Evolutionary conservation across 768 basidiomycete genomes (phyloP).

Genomic region (Psilocybe cubensis): DNA sequence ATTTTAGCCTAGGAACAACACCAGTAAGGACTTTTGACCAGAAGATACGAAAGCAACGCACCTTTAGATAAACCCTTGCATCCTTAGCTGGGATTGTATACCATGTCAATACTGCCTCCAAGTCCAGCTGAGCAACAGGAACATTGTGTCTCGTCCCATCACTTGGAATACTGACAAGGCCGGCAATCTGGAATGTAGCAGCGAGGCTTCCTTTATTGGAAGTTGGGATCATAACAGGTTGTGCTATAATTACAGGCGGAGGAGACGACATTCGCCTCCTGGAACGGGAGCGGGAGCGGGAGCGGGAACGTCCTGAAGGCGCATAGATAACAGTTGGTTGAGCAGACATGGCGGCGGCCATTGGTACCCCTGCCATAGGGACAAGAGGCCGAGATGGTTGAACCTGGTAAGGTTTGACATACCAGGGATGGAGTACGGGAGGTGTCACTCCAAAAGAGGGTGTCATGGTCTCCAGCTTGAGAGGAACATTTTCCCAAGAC

Average conservation of each 20-base stretch:
- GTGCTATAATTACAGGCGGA: background rate
- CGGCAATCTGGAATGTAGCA: conserved; percentile 37
- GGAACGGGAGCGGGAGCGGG: background rate
- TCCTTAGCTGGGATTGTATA: conserved; percentile 38
- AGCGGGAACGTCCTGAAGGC: background rate
- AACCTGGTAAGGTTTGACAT: conserved; percentile 21
- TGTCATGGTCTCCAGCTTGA: conserved; percentile 40
- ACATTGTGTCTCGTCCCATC: conserved; percentile 34
- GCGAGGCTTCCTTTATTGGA: conserved; percentile 31
- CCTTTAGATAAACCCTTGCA: conserved; percentile 34
- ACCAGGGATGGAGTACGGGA: conserved; percentile 37
- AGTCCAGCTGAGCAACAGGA: conserved; percentile 32
- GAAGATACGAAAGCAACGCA: conserved; percentile 8
- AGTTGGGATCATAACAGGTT: conserved; percentile 7
- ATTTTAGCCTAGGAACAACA: conserved; percentile 34
- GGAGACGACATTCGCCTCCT: background rate
- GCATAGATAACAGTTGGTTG: background rate
- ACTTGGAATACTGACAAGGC: conserved; percentile 33
- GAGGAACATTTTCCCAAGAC: conserved; percentile 42
- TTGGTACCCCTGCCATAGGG: background rate
- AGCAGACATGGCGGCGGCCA: background rate
- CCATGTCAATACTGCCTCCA: conserved; percentile 39
- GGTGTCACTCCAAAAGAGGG: conserved; percentile 39
- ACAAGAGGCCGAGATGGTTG: background rate
- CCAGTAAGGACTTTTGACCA: background rate